These are phyloP conservation scores for Trapa bicornis DNA, from an alignment of 345 rosid species.

Conservation along the genomic window DNA sequence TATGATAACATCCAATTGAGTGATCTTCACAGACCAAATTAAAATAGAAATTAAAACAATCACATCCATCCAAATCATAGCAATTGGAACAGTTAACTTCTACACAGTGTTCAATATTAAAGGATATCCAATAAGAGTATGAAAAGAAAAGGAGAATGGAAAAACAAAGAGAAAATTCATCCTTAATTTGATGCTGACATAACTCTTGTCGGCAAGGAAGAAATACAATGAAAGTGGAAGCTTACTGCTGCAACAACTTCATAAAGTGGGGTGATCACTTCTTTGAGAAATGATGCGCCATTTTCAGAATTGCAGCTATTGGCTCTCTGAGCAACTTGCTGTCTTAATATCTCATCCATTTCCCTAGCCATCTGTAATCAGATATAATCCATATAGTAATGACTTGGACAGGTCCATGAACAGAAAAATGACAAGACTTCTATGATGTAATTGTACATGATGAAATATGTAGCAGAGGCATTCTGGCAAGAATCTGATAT, in stretches of 20 bases:
- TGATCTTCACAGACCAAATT: neutral
- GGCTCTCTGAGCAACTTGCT: constrained; percentile 61
- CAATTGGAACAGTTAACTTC: neutral
- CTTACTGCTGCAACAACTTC: constrained; percentile 83
- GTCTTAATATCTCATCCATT: constrained; percentile 75
- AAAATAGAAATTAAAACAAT: neutral
- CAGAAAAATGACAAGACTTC: neutral
- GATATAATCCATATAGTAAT: neutral
- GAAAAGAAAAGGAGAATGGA: neutral
- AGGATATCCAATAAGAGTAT: neutral
- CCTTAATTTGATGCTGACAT: neutral
- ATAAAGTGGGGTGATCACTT: constrained; percentile 68
- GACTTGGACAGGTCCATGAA: neutral
- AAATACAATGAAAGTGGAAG: constrained; percentile 1
- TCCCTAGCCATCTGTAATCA: constrained; percentile 76
- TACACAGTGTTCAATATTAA: neutral
- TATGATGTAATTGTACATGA: constrained; percentile 41
- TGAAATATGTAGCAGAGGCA: constrained; percentile 63
- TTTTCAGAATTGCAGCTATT: constrained; percentile 56
- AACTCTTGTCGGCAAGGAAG: neutral
- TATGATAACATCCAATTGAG: neutral
- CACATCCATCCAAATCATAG: neutral
- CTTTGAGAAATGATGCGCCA: constrained; percentile 69
- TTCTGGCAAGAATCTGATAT: constrained; percentile 19
- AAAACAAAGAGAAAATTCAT: neutral